Conservation (phyloP, 2,329 filamentous ascomycete genomes). For the Parastagonospora nodorum region DNA sequence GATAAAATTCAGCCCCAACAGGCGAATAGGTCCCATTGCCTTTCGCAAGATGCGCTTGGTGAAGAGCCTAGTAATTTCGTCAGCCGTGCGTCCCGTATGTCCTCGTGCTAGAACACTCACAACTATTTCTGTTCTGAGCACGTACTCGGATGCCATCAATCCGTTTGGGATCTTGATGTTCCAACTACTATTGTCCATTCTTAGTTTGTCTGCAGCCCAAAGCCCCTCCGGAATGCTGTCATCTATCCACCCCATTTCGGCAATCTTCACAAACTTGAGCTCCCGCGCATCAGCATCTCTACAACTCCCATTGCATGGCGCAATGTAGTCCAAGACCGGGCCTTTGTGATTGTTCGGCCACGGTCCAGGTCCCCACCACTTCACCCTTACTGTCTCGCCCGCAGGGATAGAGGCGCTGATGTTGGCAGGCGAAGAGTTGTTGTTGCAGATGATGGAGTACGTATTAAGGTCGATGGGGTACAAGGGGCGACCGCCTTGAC, state of each 20-base stretch:
- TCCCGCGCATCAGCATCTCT: conserved; percentile 24
- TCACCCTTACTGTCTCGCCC: conserved; percentile 12
- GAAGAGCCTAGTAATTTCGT: conserved; percentile 29
- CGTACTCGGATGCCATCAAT: conserved; percentile 50
- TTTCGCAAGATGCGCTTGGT: conserved; percentile 39
- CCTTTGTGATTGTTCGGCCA: conserved; percentile 34
- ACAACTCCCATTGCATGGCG: conserved; percentile 24
- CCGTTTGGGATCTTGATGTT: conserved; percentile 46
- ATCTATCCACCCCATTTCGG: conserved; percentile 24
- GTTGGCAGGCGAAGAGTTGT: conserved; percentile 23
- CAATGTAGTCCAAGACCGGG: conserved; percentile 38
- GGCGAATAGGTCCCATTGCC: conserved; percentile 35
- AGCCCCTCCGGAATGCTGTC: conserved; percentile 32
- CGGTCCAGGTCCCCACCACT: conserved; percentile 35
- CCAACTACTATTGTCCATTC: conserved; percentile 44
- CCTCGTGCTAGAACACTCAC: conserved; percentile 6
- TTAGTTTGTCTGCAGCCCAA: conserved; percentile 47
- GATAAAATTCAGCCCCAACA: conserved; percentile 57
- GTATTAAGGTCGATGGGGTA: conserved; percentile 20
- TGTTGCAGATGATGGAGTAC: conserved; percentile 36
- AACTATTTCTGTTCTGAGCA: conserved; percentile 49
- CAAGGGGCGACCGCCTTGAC: conserved; percentile 32
- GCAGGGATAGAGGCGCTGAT: conserved; percentile 27
- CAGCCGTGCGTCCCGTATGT: background rate
- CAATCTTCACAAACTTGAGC: conserved; percentile 37